Percentiles rank a stretch among this genome's conserved stretches.
phyloP scores from a whole-genome alignment of 2,329 filamentous ascomycete species.

The Acephala macrosclerotiorum region DNA sequence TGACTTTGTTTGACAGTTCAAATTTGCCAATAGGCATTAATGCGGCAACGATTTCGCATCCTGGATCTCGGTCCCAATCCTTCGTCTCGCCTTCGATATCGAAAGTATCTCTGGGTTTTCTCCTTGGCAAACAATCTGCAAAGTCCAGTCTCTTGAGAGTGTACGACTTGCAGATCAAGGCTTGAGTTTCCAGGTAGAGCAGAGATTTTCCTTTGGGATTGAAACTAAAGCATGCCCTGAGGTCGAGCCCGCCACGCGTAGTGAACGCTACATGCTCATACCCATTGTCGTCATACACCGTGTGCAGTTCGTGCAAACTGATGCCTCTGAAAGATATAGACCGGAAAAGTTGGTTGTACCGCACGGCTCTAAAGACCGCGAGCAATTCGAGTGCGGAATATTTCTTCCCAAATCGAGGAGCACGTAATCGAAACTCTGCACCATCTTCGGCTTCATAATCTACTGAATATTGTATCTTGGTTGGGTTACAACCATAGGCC shows the following conservation, averaged over 20 bases:
- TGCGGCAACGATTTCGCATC: constrained; percentile 74
- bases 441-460: constrained; percentile 69
- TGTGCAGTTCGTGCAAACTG: constrained; percentile 69
- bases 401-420: constrained; percentile 58
- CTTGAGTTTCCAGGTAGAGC: constrained; percentile 73
- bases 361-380: constrained; percentile 71
- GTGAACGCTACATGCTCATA: constrained; percentile 67
- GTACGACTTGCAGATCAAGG: constrained; percentile 70
- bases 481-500: constrained; percentile 69
- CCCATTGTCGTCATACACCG: constrained; percentile 64
- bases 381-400: constrained; percentile 71
- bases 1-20: constrained; percentile 68
- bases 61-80: constrained; percentile 60
- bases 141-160: constrained; percentile 71
- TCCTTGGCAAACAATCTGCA: constrained; percentile 64
- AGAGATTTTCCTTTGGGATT: constrained; percentile 53
- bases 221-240: constrained; percentile 42
- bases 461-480: constrained; percentile 70
- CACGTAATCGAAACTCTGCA: constrained; percentile 70
- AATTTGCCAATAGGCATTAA: constrained; percentile 72
- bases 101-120: constrained; percentile 52
- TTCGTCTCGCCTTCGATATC: constrained; percentile 52
- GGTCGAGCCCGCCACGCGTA: constrained; percentile 58
- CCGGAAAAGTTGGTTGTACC: constrained; percentile 74
- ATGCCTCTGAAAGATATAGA: constrained; percentile 73